Evolutionary conservation across 495 filamentous ascomycete genomes (phyloP), one percentile per base, ranked within the genome.

Genomic region (Trichoderma gamsii): DNA sequence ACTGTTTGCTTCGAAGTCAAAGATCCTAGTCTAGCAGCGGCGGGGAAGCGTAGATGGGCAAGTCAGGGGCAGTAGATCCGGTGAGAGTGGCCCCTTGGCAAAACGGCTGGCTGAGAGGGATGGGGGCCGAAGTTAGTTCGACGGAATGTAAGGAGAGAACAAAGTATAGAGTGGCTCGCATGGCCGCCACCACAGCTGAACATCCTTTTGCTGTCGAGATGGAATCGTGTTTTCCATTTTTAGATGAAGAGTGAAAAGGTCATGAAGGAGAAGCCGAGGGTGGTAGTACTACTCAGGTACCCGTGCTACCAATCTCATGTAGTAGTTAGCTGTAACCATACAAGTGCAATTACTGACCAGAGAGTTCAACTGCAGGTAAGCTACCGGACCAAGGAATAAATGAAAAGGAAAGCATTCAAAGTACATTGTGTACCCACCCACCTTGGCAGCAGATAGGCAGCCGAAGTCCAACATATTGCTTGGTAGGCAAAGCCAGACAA

Each of bases 31-130:
- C n/a, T 23, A 56, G 18, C 21, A 21, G 21, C 2, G 21, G 35
- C 35, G 8, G 51, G 21, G 51, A 11, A 21, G n/a, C 51, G 16
- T 56, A 21, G 51, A n/a, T 25, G 51, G 51, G 21, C 43, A 56
- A 56, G 51, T 11, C 51, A 56, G 51, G 51, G 51, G 51, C 29
- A 29, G 29, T 25, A 56, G 51, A 56, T 56, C 51, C 51, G 51
- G 51, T 11, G 18, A 56, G 51, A 6, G 51, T 56, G 51, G n/a
- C 21, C n/a, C 51, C 51, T 56, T n/a, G 16, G 21, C 51, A 25
- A 16, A 56, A n/a, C 51, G 51, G 51, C 51, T 56, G 51, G 21
- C 8, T 25, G 51, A 9, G 21, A 21, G 16, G 51, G 51, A 21
- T 56, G 51, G 51, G 43, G 51, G 51, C 51, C n/a, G 51, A 56